Base-by-base conservation (phyloP, 306 rosid genomes). In the Gastrolobium villosum region DNA sequence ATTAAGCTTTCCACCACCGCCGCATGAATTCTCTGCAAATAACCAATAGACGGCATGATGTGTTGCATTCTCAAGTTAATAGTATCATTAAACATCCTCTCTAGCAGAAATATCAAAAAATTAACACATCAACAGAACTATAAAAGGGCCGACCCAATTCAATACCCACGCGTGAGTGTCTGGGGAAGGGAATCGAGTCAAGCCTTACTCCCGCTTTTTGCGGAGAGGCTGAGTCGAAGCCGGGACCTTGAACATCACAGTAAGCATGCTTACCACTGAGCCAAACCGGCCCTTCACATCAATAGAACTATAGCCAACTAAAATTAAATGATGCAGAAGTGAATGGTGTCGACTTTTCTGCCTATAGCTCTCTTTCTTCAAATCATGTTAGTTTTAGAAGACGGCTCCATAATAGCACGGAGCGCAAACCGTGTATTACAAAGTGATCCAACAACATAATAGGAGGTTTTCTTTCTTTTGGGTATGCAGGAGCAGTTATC, bases 21-120 rank as follows among this genome's bases (percentile, higher is more conserved):
- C 80, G 31, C 49, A 45, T 35, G 49, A 52, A 13, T 86, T 75
- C 72, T 80, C 93, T 90, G 79, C 61, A 62, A 63, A 75, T 26
- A 30, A 73, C 30, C 52, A 78, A 1, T 10, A 35, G 34, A 43
- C 28, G 35, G 35, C 69, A 32, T 4, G 52, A 30, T 54, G 43
- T 31, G 35, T 54, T n/a, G 43, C 40, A 39, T 8, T 28, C 10
- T 55, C 62, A 80, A 48, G 56, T 26, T 69, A 6, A 20, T 49
- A 72, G 79, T 20, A 43, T 37, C 2, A 46, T 49, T 31, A 40
- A 66, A n/a, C 37, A 20, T 20, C 4, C 50, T 6, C 49, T 64
- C 40, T 3, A 34, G 10, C 14, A 5, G 15, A 46, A 9, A 37
- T 41, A 40, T 15, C 20, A 20, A 20, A 20, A 61, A 6, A 65